These are phyloP conservation scores for Nitzschia inconspicua DNA, from an alignment of 108 stramenopile species.

Conservation along the genomic window DNA sequence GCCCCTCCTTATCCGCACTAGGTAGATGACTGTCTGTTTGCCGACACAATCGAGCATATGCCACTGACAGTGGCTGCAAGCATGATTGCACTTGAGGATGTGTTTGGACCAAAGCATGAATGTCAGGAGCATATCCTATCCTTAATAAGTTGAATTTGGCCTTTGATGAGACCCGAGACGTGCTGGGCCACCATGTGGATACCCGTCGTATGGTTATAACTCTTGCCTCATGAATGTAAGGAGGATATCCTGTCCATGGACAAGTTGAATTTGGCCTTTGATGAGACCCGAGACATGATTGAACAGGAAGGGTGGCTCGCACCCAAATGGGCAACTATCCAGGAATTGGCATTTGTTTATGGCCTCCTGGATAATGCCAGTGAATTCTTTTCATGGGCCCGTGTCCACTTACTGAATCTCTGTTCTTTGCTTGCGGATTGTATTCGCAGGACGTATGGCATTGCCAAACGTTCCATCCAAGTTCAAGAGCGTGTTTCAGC, in stretches of 20 bases:
- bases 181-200: not conserved
- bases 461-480: too few relatives aligned
- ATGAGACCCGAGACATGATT: not conserved
- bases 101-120: not conserved
- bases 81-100: not conserved
- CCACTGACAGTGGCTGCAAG: conserved; percentile 3
- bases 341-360: too few relatives aligned
- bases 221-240: not conserved
- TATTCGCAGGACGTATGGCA: too few relatives aligned
- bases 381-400: too few relatives aligned
- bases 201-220: not conserved
- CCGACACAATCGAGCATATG: not conserved
- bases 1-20: not conserved
- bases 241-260: too few relatives aligned
- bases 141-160: not conserved
- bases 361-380: too few relatives aligned
- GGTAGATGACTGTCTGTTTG: conserved; percentile 9
- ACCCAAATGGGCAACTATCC: too few relatives aligned
- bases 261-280: too few relatives aligned
- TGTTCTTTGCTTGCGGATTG: too few relatives aligned
- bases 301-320: not conserved
- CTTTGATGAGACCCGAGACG: not conserved
- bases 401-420: too few relatives aligned
- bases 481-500: too few relatives aligned
- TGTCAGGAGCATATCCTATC: not conserved